A percentile compares a stretch with the other conserved stretches of the same genome.
These are phyloP conservation scores for Colletotrichum graminicola DNA, from an alignment of 2,329 filamentous ascomycete genomes.

Conservation along the genomic window DNA sequence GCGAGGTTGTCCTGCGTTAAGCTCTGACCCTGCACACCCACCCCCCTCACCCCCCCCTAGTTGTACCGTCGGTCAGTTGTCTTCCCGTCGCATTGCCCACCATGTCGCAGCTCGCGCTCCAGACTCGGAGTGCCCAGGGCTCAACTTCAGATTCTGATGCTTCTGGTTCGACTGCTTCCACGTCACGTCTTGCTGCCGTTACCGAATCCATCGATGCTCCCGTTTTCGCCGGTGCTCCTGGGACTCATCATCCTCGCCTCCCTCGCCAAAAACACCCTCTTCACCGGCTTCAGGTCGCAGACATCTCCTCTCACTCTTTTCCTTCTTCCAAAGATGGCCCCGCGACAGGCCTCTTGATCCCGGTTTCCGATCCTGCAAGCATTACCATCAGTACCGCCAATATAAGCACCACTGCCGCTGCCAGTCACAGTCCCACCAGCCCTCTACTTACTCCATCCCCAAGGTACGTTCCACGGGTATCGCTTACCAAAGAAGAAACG, in stretches of 20 bases:
- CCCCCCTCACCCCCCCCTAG: constrained; percentile 34
- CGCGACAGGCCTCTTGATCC: constrained; percentile 56
- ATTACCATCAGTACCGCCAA: constrained; percentile 43
- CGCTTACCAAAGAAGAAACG: constrained; percentile 41
- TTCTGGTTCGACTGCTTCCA: constrained; percentile 25
- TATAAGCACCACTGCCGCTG: constrained; percentile 21
- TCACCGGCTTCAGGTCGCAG: constrained; percentile 37
- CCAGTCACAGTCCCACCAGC: constrained; percentile 23
- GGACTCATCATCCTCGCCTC: constrained; percentile 33
- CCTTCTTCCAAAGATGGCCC: constrained; percentile 58
- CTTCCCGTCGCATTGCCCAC: constrained; percentile 56
- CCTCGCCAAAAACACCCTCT: constrained; percentile 42
- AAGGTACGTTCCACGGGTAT: constrained; percentile 37
- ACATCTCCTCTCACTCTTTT: constrained; percentile 36
- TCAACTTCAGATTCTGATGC: constrained; percentile 46
- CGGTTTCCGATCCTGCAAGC: constrained; percentile 43
- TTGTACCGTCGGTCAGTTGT: constrained; percentile 45
- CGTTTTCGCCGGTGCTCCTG: constrained; percentile 11
- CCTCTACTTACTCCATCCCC: constrained; percentile 42
- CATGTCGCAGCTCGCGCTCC: constrained; percentile 67
- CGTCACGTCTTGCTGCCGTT: constrained; percentile 9
- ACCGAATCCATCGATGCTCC: constrained; percentile 36
- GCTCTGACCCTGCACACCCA: constrained; percentile 51
- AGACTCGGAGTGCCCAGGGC: constrained; percentile 55
- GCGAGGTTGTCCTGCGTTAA: constrained; percentile 47